Percentiles rank a stretch among this genome's conserved stretches.
Evolutionary conservation across 139 green algal genomes (phyloP).

Genomic region (Volvox africanus): DNA sequence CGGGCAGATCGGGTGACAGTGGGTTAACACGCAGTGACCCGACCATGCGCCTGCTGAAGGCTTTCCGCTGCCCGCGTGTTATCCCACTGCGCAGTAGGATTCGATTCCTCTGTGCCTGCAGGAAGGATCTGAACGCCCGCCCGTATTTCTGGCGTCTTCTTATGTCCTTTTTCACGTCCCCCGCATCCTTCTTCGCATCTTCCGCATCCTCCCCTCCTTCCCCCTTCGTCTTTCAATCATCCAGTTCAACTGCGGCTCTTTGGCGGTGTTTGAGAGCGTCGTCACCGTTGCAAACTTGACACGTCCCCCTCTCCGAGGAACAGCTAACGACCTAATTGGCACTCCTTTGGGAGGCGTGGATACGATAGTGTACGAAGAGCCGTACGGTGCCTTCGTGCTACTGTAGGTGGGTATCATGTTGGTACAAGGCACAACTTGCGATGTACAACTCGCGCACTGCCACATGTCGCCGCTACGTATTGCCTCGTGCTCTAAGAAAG

Average conservation of each 20-base stretch:
- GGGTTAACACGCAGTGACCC: no score
- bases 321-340: background rate
- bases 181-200: background rate
- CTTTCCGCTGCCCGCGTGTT: no score
- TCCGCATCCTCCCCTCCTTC: background rate
- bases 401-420: background rate
- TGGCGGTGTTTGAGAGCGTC: background rate
- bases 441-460: no score
- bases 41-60: no score
- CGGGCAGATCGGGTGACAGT: no score
- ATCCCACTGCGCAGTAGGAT: no score
- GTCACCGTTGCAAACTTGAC: background rate
- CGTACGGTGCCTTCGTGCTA: slow-evolving; percentile 9
- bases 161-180: background rate
- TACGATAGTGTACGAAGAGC: background rate
- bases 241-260: slow-evolving; percentile 14
- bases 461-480: no score
- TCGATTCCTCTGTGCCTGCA: no score
- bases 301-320: background rate
- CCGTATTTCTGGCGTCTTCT: no score
- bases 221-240: background rate
- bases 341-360: background rate
- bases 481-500: no score
- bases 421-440: background rate
- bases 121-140: no score